Evolutionary conservation across 2,329 filamentous ascomycete species (phyloP), one percentile per base, ranked within the genome.

Genomic region (Ophiostoma piceae): DNA sequence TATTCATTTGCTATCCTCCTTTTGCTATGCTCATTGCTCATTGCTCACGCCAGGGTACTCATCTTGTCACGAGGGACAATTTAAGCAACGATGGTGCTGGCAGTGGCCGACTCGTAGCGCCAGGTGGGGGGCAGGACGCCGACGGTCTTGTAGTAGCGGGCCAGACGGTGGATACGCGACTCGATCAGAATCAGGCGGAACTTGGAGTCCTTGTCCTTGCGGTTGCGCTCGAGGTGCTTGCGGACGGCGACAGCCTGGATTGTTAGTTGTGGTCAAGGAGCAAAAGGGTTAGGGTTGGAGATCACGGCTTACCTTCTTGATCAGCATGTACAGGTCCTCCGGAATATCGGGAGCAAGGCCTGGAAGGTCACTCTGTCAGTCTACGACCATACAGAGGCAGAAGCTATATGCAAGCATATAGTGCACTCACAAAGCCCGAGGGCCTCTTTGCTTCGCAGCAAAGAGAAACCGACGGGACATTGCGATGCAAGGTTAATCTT

Each of bases 171-270:
- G 85, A 99, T 98, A 85, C 96, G 92, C 82, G 95, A 98, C 89
- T 99, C 95, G 85, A 99, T 96, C 78, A 99, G 91, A 94, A 99
- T 99, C 76, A 99, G 92, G 82, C 95, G 94, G 92, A 99, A 99
- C 89, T 99, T 99, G 88, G 90, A 92, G 88, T 99, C 95, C 88
- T 93, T 96, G 89, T 99, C 95, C 90, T 99, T 99, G 85, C 95
- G 94, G 91, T 99, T 99, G 85, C 92, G 92, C 90, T 97, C 93
- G 77, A 99, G 92, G 86, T 99, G 96, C 92, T 99, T 99, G 87
- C 95, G 94, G 86, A 99, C 95, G 81, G 94, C 91, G 78, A 97
- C 94, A 78, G 94, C 94, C 93, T 95, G 41, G 57, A 12, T 0
- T 2, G 43, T 62, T 62, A 73, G 43, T 29, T 26, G 39, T 16